Conservation (phyloP, 2,329 filamentous ascomycete species). For the Botryotinia calthae region DNA sequence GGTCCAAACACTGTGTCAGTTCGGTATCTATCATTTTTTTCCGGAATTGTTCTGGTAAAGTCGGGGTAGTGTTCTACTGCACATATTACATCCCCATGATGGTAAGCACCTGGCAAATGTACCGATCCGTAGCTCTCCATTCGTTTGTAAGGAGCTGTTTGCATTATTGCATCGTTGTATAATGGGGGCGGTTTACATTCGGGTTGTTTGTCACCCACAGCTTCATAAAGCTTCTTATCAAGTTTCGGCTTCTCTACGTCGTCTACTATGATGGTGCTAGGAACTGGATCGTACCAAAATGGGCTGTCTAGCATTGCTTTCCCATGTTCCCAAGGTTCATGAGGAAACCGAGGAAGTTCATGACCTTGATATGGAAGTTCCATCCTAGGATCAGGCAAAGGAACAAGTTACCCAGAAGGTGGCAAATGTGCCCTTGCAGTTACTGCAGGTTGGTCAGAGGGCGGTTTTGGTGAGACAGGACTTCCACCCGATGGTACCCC, state of each 20-base stretch:
- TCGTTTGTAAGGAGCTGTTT: slow-evolving; percentile 1
- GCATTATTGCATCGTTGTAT: not conserved
- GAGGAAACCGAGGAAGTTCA: not conserved
- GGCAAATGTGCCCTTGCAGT: not conserved
- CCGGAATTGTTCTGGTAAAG: not conserved
- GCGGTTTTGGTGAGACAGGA: not conserved
- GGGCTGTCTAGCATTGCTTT: not conserved
- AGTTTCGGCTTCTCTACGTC: not conserved
- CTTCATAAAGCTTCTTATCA: slow-evolving; percentile 1
- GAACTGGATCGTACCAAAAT: not conserved
- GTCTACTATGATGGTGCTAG: not conserved
- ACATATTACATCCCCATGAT: not conserved
- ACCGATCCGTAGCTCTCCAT: not conserved
- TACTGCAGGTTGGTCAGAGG: not conserved
- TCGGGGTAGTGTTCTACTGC: not conserved
- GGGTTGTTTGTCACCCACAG: not conserved
- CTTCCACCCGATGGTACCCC: not conserved
- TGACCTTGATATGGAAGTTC: not conserved
- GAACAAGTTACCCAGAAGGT: not conserved
- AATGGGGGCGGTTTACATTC: not conserved
- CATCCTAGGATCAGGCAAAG: not conserved
- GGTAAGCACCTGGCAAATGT: not conserved
- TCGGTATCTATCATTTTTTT: not conserved
- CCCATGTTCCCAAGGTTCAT: not conserved
- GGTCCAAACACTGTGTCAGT: not conserved